Evolutionary conservation across 495 filamentous ascomycete genomes (phyloP), one percentile per base, ranked within the genome.

Genomic region (Neurospora sp.): DNA sequence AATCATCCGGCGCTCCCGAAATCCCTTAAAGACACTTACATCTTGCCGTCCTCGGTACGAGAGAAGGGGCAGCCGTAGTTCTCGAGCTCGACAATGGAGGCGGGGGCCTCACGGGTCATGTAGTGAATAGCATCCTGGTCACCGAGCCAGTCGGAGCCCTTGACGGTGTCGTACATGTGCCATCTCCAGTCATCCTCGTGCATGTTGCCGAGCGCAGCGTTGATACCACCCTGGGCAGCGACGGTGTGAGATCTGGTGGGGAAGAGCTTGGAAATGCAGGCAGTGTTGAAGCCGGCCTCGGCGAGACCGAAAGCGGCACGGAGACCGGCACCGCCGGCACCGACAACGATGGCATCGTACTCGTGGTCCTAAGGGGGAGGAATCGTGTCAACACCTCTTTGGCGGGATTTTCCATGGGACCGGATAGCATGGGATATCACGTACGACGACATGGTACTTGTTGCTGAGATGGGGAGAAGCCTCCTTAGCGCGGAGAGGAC

Each of bases 161-260:
- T 98, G 75, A 98, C 95, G 69, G 95, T 98, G 84, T 98, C 95
- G 87, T 98, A 98, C 95, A 98, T 98, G 86, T 98, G 95, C 95
- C 95, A 98, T 83, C 95, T 91, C 95, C 95, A 98, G 86, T 98
- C 95, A 82, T 98, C 95, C 84, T 87, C 86, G 85, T 89, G 85
- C 86, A 88, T 88, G 81, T 98, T 98, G 83, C 95, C 95, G 76
- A 98, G 89, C 66, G 95, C 95, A 76, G 95, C 95, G 84, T 97
- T 97, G 86, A 97, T 97, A 77, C 94, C 94, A 76, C 93, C 93
- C 81, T 95, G 93, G 39, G 95, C 95, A 69, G 95, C 95, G 78
- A 98, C 95, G 23, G 95, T 98, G 85, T 98, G 95, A 83, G 89
- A 92, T 88, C 95, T 87, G 41, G 95, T 98, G 73, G 95, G 95